These are phyloP conservation scores for Phaeodactylum tricornutum DNA, from an alignment of 108 stramenopile genomes.

Conservation along the genomic window DNA sequence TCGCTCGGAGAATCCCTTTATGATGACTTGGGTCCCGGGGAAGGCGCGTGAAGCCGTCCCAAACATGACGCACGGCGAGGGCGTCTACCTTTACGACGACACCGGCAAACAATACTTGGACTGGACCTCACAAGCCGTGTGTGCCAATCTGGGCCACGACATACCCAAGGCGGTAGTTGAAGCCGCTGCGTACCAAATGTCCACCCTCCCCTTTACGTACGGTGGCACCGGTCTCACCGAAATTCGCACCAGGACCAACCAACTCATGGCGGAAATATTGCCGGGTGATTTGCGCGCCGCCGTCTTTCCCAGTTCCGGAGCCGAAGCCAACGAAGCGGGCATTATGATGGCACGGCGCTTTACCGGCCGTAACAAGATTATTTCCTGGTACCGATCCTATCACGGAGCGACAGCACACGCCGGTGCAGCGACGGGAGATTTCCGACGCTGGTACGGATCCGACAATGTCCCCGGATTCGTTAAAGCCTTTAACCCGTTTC, in stretches of 20 bases:
- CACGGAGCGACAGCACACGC: slow-evolving; percentile 90
- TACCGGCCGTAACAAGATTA: slow-evolving; percentile 53
- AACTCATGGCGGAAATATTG: slow-evolving; percentile 45
- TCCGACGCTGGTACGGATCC: slow-evolving; percentile 43
- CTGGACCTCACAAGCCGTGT: slow-evolving; percentile 69
- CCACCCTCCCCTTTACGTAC: slow-evolving; percentile 23
- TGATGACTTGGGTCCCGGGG: slow-evolving; percentile 52
- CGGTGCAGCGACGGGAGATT: slow-evolving; percentile 84
- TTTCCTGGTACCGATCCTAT: slow-evolving; percentile 70
- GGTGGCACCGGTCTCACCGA: slow-evolving; percentile 50
- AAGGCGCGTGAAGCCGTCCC: slow-evolving; percentile 25
- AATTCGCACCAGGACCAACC: slow-evolving; percentile 35
- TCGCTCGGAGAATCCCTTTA: slow-evolving; percentile 32
- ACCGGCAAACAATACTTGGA: slow-evolving; percentile 53
- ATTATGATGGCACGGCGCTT: slow-evolving; percentile 89
- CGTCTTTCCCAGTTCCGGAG: slow-evolving; percentile 93
- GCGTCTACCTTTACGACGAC: slow-evolving; percentile 49
- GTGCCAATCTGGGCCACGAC: slow-evolving; percentile 50
- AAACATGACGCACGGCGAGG: slow-evolving; percentile 52
- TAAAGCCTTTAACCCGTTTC: slow-evolving; percentile 48
- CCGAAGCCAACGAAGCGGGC: slow-evolving; percentile 94
- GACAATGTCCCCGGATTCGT: slow-evolving; percentile 37
- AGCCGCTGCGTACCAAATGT: slow-evolving; percentile 41
- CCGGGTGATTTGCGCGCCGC: slow-evolving; percentile 54
- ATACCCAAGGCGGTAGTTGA: slow-evolving; percentile 28